Conservation (phyloP, 805 yeast genomes). For the Zygosaccharomyces pseudorouxii region DNA sequence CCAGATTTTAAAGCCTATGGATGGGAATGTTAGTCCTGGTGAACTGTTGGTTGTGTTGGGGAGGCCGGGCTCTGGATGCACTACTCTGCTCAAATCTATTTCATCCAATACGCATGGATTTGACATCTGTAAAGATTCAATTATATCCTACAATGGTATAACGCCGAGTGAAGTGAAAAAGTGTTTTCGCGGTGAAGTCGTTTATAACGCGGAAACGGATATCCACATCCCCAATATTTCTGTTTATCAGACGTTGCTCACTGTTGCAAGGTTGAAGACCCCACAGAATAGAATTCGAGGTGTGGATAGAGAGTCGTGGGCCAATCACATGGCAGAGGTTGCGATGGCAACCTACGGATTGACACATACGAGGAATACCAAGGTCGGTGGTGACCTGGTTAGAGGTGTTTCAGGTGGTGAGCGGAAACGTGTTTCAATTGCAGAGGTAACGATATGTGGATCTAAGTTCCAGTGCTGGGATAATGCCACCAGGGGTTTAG, state of each 20-base stretch:
- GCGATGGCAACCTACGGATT: slow-evolving; percentile 56
- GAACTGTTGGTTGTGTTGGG: slow-evolving; percentile 67
- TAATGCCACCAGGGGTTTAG: slow-evolving; percentile 82
- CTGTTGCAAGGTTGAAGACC: slow-evolving; percentile 58
- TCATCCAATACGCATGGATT: slow-evolving; percentile 59
- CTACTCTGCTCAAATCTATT: slow-evolving; percentile 59
- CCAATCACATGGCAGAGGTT: slow-evolving; percentile 50
- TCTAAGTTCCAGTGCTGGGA: slow-evolving; percentile 69
- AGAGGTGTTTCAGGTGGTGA: slow-evolving; percentile 86
- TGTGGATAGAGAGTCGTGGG: slow-evolving; percentile 51
- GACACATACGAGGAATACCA: slow-evolving; percentile 53
- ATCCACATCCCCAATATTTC: slow-evolving; percentile 63
- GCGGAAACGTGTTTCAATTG: slow-evolving; percentile 77
- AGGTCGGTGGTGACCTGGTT: slow-evolving; percentile 57
- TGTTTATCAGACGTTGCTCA: slow-evolving; percentile 60
- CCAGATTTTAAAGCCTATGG: slow-evolving; percentile 61
- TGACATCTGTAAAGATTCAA: slow-evolving; percentile 43
- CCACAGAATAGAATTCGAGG: slow-evolving; percentile 58
- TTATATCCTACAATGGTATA: slow-evolving; percentile 52
- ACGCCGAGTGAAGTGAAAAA: slow-evolving; percentile 46
- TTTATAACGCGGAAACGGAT: slow-evolving; percentile 66
- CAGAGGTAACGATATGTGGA: slow-evolving; percentile 66
- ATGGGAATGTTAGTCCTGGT: slow-evolving; percentile 57
- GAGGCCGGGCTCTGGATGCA: slow-evolving; percentile 73
- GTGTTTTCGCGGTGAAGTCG: slow-evolving; percentile 62